These are phyloP conservation scores for Syzygium grande DNA, from an alignment of 345 rosid species.

Conservation along the genomic window DNA sequence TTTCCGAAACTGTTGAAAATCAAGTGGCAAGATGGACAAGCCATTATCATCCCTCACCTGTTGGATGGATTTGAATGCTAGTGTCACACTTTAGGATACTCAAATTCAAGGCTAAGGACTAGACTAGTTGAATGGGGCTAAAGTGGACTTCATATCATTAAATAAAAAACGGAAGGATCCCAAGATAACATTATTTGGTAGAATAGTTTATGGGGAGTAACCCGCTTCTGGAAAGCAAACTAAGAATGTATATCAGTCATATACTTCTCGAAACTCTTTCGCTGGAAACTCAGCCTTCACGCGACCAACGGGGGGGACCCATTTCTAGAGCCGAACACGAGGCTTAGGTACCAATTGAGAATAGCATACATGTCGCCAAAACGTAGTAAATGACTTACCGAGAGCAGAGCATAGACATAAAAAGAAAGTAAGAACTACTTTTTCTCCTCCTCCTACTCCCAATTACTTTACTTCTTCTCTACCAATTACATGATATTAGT, in stretches of 20 bases:
- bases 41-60: conserved; percentile 67
- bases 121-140: neutral
- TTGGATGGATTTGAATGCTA: neutral
- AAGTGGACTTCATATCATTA: neutral
- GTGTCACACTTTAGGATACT: neutral
- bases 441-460: neutral
- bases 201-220: neutral
- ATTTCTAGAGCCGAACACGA: neutral
- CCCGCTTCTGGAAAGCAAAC: neutral
- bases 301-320: accelerated
- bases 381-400: neutral
- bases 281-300: neutral
- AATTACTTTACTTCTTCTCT: neutral
- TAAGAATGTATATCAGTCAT: neutral
- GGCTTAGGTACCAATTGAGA: neutral
- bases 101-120: neutral
- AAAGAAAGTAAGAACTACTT: neutral
- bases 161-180: neutral
- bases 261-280: neutral
- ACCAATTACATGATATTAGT: neutral
- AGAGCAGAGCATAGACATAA: neutral
- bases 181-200: neutral
- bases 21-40: conserved; percentile 44
- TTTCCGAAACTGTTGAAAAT: conserved; percentile 63
- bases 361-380: neutral